Base-by-base conservation (phyloP, 352 stramenopile species). In the Peronospora farinosa region DNA sequence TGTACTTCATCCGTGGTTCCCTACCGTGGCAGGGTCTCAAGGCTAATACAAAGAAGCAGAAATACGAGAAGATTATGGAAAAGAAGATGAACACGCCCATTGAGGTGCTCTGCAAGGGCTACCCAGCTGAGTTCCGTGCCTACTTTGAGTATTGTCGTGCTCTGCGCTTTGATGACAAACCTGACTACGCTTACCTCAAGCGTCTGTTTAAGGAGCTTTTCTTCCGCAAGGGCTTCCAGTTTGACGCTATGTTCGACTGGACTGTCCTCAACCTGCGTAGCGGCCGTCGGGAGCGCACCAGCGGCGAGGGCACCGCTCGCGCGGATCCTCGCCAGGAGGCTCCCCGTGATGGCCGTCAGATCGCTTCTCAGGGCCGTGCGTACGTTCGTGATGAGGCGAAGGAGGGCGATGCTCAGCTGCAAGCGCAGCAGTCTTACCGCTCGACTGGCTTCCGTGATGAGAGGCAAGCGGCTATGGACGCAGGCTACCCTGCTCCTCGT, bases 211-310 rank as follows among this genome's bases (percentile, higher is more conserved):
- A 98, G 78, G 96, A 99, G 63, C 83, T 99, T 21, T 98, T 99
- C 69, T 98, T 98, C 74, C 80, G 95, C 56, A 98, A 98, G 78
- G 96, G 95, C 25, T 98, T 98, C 78, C 89, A 98, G 73, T 98
- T 98, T 63, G 95, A 99, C 65, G 97, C 97, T 52, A 97, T 98
- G 88, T 99, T 98, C 67, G 96, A 99, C 80, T 99, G 96, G 96
- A 98, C 94, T 13, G 89, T 99, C 47, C 84, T 98, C 30, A 90
- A 89, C 52, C 58, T 89, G 65, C 67, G 77, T 60, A 84, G 70
- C 46, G 77, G 74, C 12, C 74, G 77, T 61, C 72, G 74, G 44
- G 77, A 84, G 47, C 72, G 77, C 31, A 69, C 68, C 5, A 85
- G 67, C 44, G 74, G 70, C 36, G 77, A 88, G 27, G 74, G 77